Percentiles rank a stretch among this genome's conserved stretches.
These are phyloP conservation scores for Phytophthora agathidicida DNA, from an alignment of 352 stramenopile genomes.

Conservation along the genomic window DNA sequence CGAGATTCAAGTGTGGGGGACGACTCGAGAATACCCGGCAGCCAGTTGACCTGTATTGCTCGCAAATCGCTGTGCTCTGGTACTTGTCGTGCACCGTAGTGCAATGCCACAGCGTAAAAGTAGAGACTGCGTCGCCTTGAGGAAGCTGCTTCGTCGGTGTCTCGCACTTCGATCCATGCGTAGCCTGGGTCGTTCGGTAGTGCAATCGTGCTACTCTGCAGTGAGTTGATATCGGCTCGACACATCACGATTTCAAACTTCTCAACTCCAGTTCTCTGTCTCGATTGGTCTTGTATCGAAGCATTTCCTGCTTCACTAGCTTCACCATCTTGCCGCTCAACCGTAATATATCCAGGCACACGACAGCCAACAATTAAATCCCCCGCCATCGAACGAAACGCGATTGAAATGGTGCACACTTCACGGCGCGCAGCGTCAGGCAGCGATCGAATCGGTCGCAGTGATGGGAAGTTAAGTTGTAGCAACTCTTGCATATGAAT, in stretches of 20 bases:
- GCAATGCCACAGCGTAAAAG: constrained; percentile 46
- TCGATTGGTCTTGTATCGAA: not conserved
- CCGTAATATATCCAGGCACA: constrained; percentile 12
- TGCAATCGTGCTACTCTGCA: constrained; percentile 6
- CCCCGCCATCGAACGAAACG: constrained; percentile 32
- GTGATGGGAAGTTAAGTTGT: constrained; percentile 42
- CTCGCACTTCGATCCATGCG: constrained; percentile 40
- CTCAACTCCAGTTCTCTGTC: constrained; percentile 22
- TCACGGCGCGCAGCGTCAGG: constrained; percentile 5
- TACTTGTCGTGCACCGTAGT: constrained; percentile 29
- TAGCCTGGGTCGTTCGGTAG: constrained; percentile 49
- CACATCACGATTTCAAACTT: constrained; percentile 36
- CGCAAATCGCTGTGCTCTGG: constrained; percentile 5
- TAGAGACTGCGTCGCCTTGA: constrained; percentile 15
- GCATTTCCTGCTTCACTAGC: not conserved
- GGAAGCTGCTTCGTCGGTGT: constrained; percentile 3
- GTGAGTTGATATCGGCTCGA: constrained; percentile 1
- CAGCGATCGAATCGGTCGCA: constrained; percentile 34
- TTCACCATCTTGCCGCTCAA: constrained; percentile 25
- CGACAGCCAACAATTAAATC: constrained; percentile 2
- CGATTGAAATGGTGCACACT: constrained; percentile 41
- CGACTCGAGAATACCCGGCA: constrained; percentile 55
- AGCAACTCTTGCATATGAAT: constrained; percentile 60
- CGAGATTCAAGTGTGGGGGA: constrained; percentile 47
- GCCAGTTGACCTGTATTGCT: constrained; percentile 47